phyloP scores from a whole-genome alignment of 2,329 filamentous ascomycete genomes.

The Teratosphaeria viscida region DNA sequence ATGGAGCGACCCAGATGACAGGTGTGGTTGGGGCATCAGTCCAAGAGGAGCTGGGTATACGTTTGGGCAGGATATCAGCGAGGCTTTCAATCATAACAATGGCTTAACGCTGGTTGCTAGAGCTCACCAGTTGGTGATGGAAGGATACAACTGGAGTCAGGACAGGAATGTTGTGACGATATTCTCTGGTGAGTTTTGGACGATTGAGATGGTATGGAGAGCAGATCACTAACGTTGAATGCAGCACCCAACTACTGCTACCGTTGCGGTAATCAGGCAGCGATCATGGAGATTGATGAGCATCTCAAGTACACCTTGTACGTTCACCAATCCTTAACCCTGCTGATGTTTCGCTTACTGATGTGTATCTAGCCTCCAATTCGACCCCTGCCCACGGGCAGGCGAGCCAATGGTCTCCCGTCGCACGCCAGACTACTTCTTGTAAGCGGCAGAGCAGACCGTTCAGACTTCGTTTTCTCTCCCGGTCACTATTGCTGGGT shows the following conservation, averaged over 20 bases:
- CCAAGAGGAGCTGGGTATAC: constrained; percentile 57
- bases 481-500: background rate
- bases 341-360: background rate
- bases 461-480: background rate
- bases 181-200: constrained; percentile 65
- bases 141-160: constrained; percentile 99
- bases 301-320: constrained; percentile 99
- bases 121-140: constrained; percentile 98
- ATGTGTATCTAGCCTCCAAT: constrained; percentile 68
- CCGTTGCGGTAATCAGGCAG: constrained; percentile 95
- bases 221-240: constrained; percentile 10
- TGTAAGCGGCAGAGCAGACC: constrained; percentile 43
- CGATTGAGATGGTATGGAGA: constrained; percentile 9
- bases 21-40: constrained; percentile 58
- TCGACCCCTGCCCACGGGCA: constrained; percentile 93
- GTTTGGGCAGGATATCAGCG: constrained; percentile 83
- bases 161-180: constrained; percentile 97
- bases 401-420: constrained; percentile 95
- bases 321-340: constrained; percentile 33
- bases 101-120: constrained; percentile 89
- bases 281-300: constrained; percentile 99
- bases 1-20: constrained; percentile 97
- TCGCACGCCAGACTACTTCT: constrained; percentile 97
- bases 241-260: constrained; percentile 72
- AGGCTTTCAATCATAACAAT: constrained; percentile 99